These are phyloP conservation scores for Naganishia friedmannii DNA, from an alignment of 768 basidiomycete species.

Conservation along the genomic window DNA sequence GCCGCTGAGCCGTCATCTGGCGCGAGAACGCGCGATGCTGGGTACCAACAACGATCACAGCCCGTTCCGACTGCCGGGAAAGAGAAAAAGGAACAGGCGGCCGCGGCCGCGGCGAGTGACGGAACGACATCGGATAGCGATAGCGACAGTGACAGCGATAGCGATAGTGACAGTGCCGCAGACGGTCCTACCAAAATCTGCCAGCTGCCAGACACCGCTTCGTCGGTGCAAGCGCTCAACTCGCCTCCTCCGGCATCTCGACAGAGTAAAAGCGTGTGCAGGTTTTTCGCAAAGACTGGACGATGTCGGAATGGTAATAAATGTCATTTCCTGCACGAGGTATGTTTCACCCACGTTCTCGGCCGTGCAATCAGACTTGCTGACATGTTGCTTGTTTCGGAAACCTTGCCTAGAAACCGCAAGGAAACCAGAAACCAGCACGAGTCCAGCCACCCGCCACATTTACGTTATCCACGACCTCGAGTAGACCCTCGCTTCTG, in stretches of 20 bases:
- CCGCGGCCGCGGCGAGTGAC: too few species aligned
- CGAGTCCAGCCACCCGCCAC: slow-evolving; percentile 7
- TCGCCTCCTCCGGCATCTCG: not conserved
- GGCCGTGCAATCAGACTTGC: not conserved
- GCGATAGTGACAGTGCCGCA: not conserved
- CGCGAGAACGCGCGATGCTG: slow-evolving; percentile 12
- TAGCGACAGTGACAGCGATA: not conserved
- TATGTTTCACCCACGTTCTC: slow-evolving; percentile 5
- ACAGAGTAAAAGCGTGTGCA: slow-evolving; percentile 35
- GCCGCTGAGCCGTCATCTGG: not conserved
- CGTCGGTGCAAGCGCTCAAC: not conserved
- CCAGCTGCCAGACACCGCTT: not conserved
- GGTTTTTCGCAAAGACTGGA: slow-evolving; percentile 39
- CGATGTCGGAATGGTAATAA: slow-evolving; percentile 43
- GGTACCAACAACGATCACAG: slow-evolving; percentile 1
- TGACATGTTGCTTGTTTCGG: not conserved
- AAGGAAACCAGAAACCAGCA: not conserved
- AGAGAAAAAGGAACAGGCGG: not conserved
- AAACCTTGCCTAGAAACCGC: not conserved
- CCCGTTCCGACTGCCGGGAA: not conserved
- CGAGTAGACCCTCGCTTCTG: slow-evolving; percentile 64
- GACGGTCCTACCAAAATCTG: not conserved
- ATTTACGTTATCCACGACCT: slow-evolving; percentile 34
- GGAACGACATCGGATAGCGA: not conserved
- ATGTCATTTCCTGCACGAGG: slow-evolving; percentile 41